Base-by-base conservation (phyloP, 352 stramenopile genomes). In the Phytopythium chamaehyphon region DNA sequence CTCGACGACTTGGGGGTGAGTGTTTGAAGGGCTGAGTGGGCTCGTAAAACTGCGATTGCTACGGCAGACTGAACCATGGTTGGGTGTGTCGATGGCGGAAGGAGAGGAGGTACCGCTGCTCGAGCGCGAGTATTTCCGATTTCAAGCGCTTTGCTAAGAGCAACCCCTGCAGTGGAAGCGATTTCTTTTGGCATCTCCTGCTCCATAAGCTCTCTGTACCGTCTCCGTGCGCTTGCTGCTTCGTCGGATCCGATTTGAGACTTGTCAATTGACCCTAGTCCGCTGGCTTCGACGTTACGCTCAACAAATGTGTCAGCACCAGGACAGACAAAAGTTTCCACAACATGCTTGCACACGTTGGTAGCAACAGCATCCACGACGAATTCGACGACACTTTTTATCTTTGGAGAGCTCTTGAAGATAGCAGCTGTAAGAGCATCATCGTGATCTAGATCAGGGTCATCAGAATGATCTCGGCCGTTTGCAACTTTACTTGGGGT, bases 301-400 rank as follows among this genome's bases (percentile, higher is more conserved):
- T 76, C 52, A 3, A 88, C 62, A 10, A 90, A 63, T 3, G 39
- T 23, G 42, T 87, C 71, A 31, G 67, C 79, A 2, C 60, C 54
- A 11, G 67, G 62, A 3, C 53, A 65, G 11, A 86, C 76, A 21
- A 83, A 35, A 6, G 62, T 63, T n/a, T 54, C 47, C 36, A 82
- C 54, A 1, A 82, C 74, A 43, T 86, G 57, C 37, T 86, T 75
- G 57, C 76, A 86, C 8, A 84, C 57, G 21, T 83, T 76, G 1
- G 70, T 88, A 26, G 80, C 76, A 12, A 79, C 72, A 15, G 66
- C 74, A 16, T 71, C 72, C 7, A 88, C 79, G 8, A 90, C 72
- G 54, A 88, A 85, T 6, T 88, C 79, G 19, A 88, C 66, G 9
- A 73, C 65, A 12, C 55, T 55, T 37, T 84, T 77, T 18, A 88